Conservation (phyloP, 2,329 filamentous ascomycete genomes). For the Colletotrichum nymphaeae region DNA sequence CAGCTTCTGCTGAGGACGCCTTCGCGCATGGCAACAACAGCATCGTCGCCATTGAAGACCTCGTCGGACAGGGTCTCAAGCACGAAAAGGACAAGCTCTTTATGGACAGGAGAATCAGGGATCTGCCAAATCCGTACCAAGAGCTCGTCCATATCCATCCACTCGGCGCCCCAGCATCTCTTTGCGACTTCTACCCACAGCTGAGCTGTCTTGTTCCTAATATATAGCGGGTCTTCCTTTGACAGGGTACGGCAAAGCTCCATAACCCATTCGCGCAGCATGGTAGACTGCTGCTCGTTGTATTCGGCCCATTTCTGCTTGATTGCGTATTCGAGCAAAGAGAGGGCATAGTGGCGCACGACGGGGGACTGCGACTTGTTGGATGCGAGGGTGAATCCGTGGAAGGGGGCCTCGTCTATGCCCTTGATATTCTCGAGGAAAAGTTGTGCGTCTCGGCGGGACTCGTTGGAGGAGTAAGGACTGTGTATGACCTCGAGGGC, state of each 20-base stretch:
- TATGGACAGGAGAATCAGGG: slow-evolving; percentile 71
- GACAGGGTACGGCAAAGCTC: slow-evolving; percentile 79
- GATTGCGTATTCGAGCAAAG: slow-evolving; percentile 89
- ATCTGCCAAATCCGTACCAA: slow-evolving; percentile 86
- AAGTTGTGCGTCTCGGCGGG: slow-evolving; percentile 83
- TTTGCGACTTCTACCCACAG: slow-evolving; percentile 97
- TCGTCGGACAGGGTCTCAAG: slow-evolving; percentile 95
- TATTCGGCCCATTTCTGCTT: slow-evolving; percentile 86
- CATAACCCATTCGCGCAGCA: slow-evolving; percentile 81
- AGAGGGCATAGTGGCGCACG: slow-evolving; percentile 93
- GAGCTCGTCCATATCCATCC: slow-evolving; percentile 93
- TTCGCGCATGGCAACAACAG: slow-evolving; percentile 84
- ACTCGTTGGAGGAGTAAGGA: slow-evolving; percentile 81
- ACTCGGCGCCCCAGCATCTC: slow-evolving; percentile 90
- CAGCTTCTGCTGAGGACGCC: slow-evolving; percentile 87
- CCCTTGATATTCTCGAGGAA: slow-evolving; percentile 90
- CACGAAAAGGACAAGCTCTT: slow-evolving; percentile 88
- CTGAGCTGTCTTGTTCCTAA: slow-evolving; percentile 93
- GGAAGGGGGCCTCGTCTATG: slow-evolving; percentile 80
- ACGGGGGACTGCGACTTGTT: slow-evolving; percentile 80
- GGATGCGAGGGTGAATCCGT: slow-evolving; percentile 86
- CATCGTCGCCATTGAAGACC: slow-evolving; percentile 91
- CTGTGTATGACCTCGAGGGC: slow-evolving; percentile 91
- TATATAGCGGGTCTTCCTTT: slow-evolving; percentile 80
- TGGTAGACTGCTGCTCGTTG: slow-evolving; percentile 72